Conservation (phyloP, 2,329 filamentous ascomycete genomes). For the Nakataea oryzae region DNA sequence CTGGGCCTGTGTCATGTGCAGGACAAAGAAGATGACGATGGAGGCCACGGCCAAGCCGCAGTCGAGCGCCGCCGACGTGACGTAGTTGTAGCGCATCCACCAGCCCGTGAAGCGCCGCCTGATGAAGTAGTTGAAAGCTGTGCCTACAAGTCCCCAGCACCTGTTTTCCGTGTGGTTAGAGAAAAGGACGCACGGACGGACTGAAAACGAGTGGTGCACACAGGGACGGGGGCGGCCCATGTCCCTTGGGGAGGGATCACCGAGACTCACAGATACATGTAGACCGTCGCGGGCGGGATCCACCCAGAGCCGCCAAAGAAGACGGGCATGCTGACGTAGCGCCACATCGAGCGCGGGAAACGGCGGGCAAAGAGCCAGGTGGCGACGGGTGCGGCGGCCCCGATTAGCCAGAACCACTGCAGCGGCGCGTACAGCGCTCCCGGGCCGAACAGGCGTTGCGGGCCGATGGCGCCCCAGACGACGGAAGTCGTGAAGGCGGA, state of each 20-base stretch:
- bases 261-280: conserved; percentile 46
- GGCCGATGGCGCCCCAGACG: conserved; percentile 66
- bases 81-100: conserved; percentile 74
- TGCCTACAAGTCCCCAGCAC: conserved; percentile 58
- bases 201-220: too few species aligned
- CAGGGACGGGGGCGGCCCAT: neutral
- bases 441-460: conserved; percentile 56
- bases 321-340: conserved; percentile 58
- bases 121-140: conserved; percentile 59
- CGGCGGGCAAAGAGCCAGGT: conserved; percentile 52
- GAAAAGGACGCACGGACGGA: too few species aligned
- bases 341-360: conserved; percentile 50
- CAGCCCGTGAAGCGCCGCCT: conserved; percentile 55
- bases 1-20: conserved; percentile 46
- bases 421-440: conserved; percentile 52
- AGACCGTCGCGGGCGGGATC: conserved; percentile 59
- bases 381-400: conserved; percentile 49
- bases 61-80: conserved; percentile 62
- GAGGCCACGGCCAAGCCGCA: conserved; percentile 56
- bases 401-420: conserved; percentile 63
- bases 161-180: neutral
- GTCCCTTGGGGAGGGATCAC: neutral
- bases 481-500: conserved; percentile 60
- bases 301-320: conserved; percentile 55
- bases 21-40: conserved; percentile 58